Conservation (phyloP, 2,329 filamentous ascomycete genomes). For the Paramyrothecium sp. region DNA sequence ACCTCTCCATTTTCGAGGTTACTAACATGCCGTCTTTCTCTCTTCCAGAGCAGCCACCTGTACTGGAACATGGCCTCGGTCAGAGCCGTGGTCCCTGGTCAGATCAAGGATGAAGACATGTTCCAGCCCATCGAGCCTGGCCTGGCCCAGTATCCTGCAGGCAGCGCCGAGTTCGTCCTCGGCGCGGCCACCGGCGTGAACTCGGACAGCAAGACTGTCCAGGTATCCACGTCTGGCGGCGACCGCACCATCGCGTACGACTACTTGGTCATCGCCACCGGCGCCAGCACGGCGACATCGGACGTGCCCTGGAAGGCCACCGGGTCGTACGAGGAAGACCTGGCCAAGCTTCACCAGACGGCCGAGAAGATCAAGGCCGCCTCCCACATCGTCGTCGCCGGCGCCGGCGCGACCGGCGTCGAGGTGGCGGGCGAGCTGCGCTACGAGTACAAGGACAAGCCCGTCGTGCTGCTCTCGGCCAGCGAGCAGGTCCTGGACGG, state of each 20-base stretch:
- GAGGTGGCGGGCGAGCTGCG: slow-evolving; percentile 55
- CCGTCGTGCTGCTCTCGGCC: slow-evolving; percentile 46
- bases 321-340: slow-evolving; percentile 43
- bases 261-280: slow-evolving; percentile 58
- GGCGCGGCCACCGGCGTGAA: slow-evolving; percentile 45
- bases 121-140: slow-evolving; percentile 48
- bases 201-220: slow-evolving; percentile 36
- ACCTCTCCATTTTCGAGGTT: not conserved
- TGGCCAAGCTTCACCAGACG: slow-evolving; percentile 37
- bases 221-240: slow-evolving; percentile 27
- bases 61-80: slow-evolving; percentile 59
- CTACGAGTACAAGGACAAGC: slow-evolving; percentile 48
- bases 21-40: slow-evolving; percentile 2
- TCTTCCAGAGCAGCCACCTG: slow-evolving; percentile 50
- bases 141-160: slow-evolving; percentile 47
- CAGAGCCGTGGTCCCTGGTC: slow-evolving; percentile 51
- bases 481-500: slow-evolving; percentile 40
- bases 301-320: slow-evolving; percentile 51
- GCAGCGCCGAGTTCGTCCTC: slow-evolving; percentile 50
- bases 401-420: slow-evolving; percentile 55
- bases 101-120: slow-evolving; percentile 48
- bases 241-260: slow-evolving; percentile 44
- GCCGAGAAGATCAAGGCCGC: slow-evolving; percentile 42
- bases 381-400: slow-evolving; percentile 53
- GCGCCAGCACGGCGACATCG: slow-evolving; percentile 40